These are phyloP conservation scores for Lodderomyces oxycetoniae DNA, from an alignment of 1,139 yeast species.

Conservation along the genomic window DNA sequence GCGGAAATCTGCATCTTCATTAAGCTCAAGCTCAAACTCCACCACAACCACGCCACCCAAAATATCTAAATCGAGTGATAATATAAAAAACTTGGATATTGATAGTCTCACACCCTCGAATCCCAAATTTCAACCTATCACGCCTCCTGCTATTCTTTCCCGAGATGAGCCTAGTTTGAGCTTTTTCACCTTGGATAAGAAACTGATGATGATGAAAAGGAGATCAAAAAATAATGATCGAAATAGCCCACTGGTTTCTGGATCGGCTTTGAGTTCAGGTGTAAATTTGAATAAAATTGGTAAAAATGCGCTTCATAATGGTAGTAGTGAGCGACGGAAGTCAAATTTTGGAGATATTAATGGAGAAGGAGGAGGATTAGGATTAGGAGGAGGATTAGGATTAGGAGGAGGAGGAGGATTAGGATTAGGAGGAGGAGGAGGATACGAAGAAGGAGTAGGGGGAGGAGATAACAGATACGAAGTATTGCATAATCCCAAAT, in stretches of 20 bases:
- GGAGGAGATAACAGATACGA: too few species aligned
- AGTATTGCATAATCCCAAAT: too few species aligned
- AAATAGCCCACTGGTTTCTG: background rate
- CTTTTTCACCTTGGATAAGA: constrained; percentile 4
- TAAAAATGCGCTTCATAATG: background rate
- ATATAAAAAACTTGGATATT: constrained; percentile 1
- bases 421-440: too few species aligned
- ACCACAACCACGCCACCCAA: constrained; percentile 1
- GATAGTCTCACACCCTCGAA: background rate
- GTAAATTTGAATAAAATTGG: background rate
- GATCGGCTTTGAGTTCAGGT: background rate
- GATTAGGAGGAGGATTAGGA: too few species aligned
- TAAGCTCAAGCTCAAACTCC: background rate
- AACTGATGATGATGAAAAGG: background rate
- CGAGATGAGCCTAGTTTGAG: constrained; percentile 1
- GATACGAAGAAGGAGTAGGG: too few species aligned
- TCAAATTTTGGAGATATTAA: background rate
- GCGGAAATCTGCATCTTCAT: constrained; percentile 3
- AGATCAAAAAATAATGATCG: background rate
- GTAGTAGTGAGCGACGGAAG: too few species aligned
- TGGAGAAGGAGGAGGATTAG: background rate
- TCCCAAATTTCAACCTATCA: background rate
- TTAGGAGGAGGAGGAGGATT: too few species aligned
- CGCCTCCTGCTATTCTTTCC: constrained; percentile 2
- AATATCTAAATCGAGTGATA: constrained; percentile 8